phyloP scores from a whole-genome alignment of 2,329 filamentous ascomycete genomes.

The Cladosporium sp. region DNA sequence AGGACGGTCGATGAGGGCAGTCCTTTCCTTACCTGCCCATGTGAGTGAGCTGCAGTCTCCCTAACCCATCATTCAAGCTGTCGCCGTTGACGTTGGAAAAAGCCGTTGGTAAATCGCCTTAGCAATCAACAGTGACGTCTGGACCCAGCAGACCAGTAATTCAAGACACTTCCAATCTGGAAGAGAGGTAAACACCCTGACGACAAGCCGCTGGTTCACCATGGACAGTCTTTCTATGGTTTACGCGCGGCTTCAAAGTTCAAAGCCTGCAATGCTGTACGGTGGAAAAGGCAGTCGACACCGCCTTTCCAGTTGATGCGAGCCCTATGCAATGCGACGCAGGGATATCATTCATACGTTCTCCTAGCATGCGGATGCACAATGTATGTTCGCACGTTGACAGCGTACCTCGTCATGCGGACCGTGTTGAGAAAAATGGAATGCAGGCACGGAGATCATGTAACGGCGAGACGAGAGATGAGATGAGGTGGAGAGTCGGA shows the following conservation, averaged over 20 bases:
- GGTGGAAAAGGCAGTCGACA: not conserved
- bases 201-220: constrained; percentile 8
- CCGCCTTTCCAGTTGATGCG: not conserved
- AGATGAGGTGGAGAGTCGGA: constrained; percentile 10
- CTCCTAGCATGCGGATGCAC: not conserved
- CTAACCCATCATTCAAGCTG: not conserved
- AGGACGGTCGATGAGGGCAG: not conserved
- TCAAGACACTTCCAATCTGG: not conserved
- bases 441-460: constrained; percentile 13
- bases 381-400: constrained; percentile 4
- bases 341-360: not conserved
- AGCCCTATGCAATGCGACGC: not conserved
- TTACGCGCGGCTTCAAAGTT: not conserved
- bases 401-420: constrained; percentile 1
- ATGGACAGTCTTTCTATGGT: not conserved
- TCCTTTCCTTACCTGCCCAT: not conserved
- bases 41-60: not conserved
- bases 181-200: not conserved
- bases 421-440: not conserved
- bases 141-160: not conserved
- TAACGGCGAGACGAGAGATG: constrained; percentile 5
- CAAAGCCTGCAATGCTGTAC: not conserved
- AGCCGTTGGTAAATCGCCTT: constrained; percentile 14
- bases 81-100: not conserved
- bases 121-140: constrained; percentile 2